Conservation (phyloP, 2,329 filamentous ascomycete genomes). For the Huntiella savannae region DNA sequence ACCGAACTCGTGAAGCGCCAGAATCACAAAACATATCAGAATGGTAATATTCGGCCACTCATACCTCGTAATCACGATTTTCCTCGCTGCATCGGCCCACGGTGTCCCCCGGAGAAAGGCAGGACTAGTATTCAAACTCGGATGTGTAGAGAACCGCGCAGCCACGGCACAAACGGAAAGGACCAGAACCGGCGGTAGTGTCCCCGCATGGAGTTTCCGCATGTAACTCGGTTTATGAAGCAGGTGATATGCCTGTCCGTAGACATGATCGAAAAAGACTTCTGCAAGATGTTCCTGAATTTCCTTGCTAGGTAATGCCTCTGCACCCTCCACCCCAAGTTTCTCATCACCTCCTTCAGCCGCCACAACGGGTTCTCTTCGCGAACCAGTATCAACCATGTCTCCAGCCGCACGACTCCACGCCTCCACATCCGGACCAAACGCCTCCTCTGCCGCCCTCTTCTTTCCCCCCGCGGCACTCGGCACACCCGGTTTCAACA, state of each 20-base stretch:
- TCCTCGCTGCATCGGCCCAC: conserved; percentile 74
- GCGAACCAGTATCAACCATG: neutral
- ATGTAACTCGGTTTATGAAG: conserved; percentile 96
- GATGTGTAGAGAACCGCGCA: conserved; percentile 85
- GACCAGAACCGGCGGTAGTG: conserved; percentile 72
- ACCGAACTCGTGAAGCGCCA: conserved; percentile 88
- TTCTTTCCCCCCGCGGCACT: conserved; percentile 46
- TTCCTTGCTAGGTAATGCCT: conserved; percentile 65
- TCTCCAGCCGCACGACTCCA: conserved; percentile 47
- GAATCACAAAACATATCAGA: conserved; percentile 68
- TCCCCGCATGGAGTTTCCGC: conserved; percentile 61
- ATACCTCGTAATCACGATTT: conserved; percentile 72
- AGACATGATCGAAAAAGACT: conserved; percentile 88
- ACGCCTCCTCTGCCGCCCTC: conserved; percentile 69
- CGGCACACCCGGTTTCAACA: conserved; percentile 62
- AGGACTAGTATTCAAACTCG: conserved; percentile 54
- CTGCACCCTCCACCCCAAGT: conserved; percentile 61
- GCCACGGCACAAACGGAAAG: conserved; percentile 90
- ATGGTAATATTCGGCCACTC: conserved; percentile 95
- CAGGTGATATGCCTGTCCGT: conserved; percentile 85
- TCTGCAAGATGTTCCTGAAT: conserved; percentile 87
- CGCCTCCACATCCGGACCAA: conserved; percentile 59
- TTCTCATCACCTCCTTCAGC: conserved; percentile 40
- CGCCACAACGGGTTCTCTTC: conserved; percentile 31
- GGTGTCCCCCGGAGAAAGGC: conserved; percentile 74